phyloP scores from a whole-genome alignment of 495 filamentous ascomycete genomes.

The Penicillium riverlandense region DNA sequence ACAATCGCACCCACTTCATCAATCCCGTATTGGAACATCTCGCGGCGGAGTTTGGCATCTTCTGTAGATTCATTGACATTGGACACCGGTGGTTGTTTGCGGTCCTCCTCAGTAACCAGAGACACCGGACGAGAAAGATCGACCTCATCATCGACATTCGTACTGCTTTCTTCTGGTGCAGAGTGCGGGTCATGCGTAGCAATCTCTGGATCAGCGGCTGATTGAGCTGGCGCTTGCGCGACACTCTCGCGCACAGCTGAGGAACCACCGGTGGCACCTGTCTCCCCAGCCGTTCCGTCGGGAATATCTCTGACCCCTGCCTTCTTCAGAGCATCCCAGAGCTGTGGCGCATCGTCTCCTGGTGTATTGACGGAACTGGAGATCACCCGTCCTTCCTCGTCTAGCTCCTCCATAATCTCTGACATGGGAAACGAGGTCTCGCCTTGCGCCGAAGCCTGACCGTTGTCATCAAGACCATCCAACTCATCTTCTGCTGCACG shows the following conservation, averaged over 20 bases:
- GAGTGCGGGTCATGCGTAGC: not conserved
- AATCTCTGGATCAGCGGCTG: not conserved
- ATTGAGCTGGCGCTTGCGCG: not conserved
- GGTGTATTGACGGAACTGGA: slow-evolving; percentile 53
- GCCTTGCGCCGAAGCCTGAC: slow-evolving; percentile 14
- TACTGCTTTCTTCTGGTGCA: not conserved
- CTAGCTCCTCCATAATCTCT: slow-evolving; percentile 86
- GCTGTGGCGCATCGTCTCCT: slow-evolving; percentile 50
- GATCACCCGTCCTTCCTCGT: slow-evolving; percentile 84
- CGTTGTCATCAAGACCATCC: slow-evolving; percentile 34
- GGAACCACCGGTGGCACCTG: not conserved
- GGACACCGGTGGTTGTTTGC: slow-evolving; percentile 21
- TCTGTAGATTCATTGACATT: slow-evolving; percentile 64
- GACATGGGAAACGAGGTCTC: slow-evolving; percentile 56
- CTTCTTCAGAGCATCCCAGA: slow-evolving; percentile 63
- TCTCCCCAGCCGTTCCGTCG: slow-evolving; percentile 11
- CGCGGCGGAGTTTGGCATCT: slow-evolving; percentile 70
- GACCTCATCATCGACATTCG: slow-evolving; percentile 1
- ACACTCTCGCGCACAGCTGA: too few species aligned
- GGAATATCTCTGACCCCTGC: slow-evolving; percentile 54
- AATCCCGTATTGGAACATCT: slow-evolving; percentile 90
- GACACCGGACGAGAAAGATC: slow-evolving; percentile 13
- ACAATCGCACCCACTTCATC: slow-evolving; percentile 82
- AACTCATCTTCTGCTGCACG: slow-evolving; percentile 61
- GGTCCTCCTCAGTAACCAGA: slow-evolving; percentile 14